Conservation (phyloP, 306 rosid species). For the Macrotyloma uniflorum region DNA sequence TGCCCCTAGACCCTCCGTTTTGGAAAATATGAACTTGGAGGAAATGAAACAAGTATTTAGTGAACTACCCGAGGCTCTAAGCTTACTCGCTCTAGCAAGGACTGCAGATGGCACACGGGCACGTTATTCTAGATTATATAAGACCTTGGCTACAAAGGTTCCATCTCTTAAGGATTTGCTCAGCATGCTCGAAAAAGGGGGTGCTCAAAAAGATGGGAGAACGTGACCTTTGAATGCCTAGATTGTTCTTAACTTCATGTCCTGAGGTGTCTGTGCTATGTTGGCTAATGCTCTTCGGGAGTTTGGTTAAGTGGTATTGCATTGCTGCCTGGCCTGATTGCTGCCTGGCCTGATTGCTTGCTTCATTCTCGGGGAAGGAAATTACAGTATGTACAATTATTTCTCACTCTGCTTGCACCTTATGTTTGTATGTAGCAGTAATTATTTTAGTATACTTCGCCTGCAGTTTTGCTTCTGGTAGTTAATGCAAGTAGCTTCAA, state of each 20-base stretch:
- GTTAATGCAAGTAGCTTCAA: constrained; percentile 15
- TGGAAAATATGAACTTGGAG: constrained; percentile 83
- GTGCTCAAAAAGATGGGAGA: constrained; percentile 71
- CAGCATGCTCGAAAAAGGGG: constrained; percentile 83
- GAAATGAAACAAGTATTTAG: constrained; percentile 84
- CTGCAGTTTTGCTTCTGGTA: constrained; percentile 19
- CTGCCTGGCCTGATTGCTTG: neutral
- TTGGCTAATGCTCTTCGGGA: too few relatives aligned
- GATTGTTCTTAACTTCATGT: neutral
- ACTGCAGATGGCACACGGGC: constrained; percentile 96
- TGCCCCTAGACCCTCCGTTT: constrained; percentile 77
- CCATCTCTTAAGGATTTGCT: constrained; percentile 83
- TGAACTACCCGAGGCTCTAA: constrained; percentile 92
- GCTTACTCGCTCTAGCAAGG: constrained; percentile 93
- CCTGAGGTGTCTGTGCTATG: too few relatives aligned
- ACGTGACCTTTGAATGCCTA: constrained; percentile 44
- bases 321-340: too few relatives aligned
- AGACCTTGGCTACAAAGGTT: constrained; percentile 94
- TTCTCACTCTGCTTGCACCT: neutral
- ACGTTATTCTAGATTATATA: constrained; percentile 80
- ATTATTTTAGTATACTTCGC: constrained; percentile 7
- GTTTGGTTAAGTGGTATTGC: constrained; percentile 18
- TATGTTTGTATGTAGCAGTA: constrained; percentile 26
- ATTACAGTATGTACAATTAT: constrained; percentile 33
- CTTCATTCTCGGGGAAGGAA: constrained; percentile 26